Evolutionary conservation across 106 monocot species (phyloP), one percentile per base, ranked within the genome.

Genomic region (Allium fistulosum): DNA sequence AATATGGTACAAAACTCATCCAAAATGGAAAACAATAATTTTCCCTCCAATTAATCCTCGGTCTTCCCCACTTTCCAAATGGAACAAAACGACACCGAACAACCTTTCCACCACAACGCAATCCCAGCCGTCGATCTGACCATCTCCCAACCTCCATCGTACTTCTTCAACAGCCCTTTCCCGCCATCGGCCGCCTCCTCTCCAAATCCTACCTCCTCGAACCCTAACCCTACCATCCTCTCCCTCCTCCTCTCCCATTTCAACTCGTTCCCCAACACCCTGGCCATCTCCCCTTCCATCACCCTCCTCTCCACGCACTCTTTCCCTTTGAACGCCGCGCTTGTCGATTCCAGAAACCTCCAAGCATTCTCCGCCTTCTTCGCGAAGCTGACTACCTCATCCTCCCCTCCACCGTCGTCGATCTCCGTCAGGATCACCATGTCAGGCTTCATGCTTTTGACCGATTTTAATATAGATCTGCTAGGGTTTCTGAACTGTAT

Each of bases 61-160:
- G 15, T 9, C 48, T 7, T 16, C 50, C 5, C 67, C 68, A 73
- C 22, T 76, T 72, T 83, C 90, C 90, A 91, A 16, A 91, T 76
- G 4, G 90, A 87, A 71, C 86, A 91, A 71, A 84, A 81, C 5
- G 83, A 79, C 11, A 90, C 83, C 14, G 81, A 73, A 45, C 74
- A 78, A 10, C 86, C 87, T 69, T 90, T 90, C 90, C 90, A 90
- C 68, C 79, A 70, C 49, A 90, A 69, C 63, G 73, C 65, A 58
- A 85, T 75, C 69, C 63, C 69, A 26, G 18, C 66, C 56, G 46
- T 13, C 67, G 57, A 68, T 37, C 37, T 37, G 2, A 1, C 37
- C 90, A 86, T 86, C 69, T 90, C 86, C 90, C 90, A 90, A 50
- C 79, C 81, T 13, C 83, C 67, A 50, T 90, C 90, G 63, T 81